A percentile compares a stretch with the other conserved stretches of the same genome.
Evolutionary conservation across 192 early-diverging fungal genomes (phyloP).

Genomic region (Backusella luteola): DNA sequence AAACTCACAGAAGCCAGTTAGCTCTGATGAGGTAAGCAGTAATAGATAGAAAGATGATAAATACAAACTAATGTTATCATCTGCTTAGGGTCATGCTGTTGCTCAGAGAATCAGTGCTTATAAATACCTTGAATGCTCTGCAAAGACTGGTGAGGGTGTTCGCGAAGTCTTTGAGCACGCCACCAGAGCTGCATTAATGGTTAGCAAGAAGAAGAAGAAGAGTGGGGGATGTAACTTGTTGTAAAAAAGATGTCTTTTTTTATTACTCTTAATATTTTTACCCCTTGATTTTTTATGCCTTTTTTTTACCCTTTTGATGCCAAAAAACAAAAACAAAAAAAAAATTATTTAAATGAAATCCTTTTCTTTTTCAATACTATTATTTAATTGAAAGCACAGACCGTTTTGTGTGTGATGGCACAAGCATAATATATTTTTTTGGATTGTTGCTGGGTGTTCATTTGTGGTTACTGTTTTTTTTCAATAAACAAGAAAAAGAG

Average conservation of each 20-base stretch:
- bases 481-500: not conserved
- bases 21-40: constrained; percentile 61
- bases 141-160: constrained; percentile 78
- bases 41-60: not conserved
- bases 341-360: not conserved
- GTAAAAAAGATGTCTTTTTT: constrained; percentile 8
- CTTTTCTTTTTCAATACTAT: not conserved
- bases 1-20: constrained; percentile 72
- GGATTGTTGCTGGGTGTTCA: not conserved
- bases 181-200: constrained; percentile 77
- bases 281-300: constrained; percentile 4
- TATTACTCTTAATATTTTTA: not conserved
- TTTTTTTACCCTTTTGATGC: not conserved
- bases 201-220: constrained; percentile 31
- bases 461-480: not conserved
- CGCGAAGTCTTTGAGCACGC: constrained; percentile 84
- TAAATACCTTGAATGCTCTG: constrained; percentile 88
- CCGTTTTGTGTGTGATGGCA: not conserved
- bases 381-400: not conserved
- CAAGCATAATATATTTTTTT: not conserved
- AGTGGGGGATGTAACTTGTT: constrained; percentile 27
- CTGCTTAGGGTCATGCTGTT: constrained; percentile 61
- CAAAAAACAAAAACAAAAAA: not conserved
- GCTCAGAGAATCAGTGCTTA: constrained; percentile 84
- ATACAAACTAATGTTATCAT: not conserved